A percentile compares a stretch with the other conserved stretches of the same genome.
phyloP scores from a whole-genome alignment of 176 grass and related monocot species.

The Cocos nucifera region DNA sequence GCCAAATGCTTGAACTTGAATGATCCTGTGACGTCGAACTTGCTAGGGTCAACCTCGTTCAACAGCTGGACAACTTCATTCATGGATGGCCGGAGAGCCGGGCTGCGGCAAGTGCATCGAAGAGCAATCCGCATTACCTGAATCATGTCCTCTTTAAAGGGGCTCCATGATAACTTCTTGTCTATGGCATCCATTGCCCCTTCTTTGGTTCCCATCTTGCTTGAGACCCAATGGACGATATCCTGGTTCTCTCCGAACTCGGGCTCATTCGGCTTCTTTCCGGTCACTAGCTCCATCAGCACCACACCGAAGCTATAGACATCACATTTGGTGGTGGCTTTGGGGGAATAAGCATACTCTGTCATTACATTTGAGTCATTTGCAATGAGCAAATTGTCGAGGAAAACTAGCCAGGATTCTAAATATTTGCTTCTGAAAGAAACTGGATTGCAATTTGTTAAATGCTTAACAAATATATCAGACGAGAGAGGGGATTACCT shows the following conservation, averaged over 20 bases:
- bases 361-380: background rate
- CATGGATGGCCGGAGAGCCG: constrained; percentile 60
- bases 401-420: too few relatives aligned
- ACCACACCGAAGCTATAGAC: constrained; percentile 53
- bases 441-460: too few relatives aligned
- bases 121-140: constrained; percentile 62
- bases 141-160: constrained; percentile 76
- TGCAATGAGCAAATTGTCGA: too few relatives aligned
- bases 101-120: constrained; percentile 72
- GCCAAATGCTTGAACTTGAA: constrained; percentile 21
- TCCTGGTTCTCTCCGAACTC: constrained; percentile 82
- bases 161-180: constrained; percentile 52
- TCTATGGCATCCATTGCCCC: constrained; percentile 47
- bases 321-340: constrained; percentile 67
- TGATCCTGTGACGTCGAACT: constrained; percentile 3
- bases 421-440: too few relatives aligned
- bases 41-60: constrained; percentile 39
- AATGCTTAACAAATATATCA: too few relatives aligned
- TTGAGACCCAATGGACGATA: constrained; percentile 77
- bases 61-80: constrained; percentile 93
- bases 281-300: constrained; percentile 72
- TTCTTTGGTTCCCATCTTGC: constrained; percentile 48
- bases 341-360: constrained; percentile 93
- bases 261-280: constrained; percentile 88
- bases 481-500: too few relatives aligned